Base-by-base conservation (phyloP, 768 basidiomycete genomes). In the Ephemerocybe angulata region DNA sequence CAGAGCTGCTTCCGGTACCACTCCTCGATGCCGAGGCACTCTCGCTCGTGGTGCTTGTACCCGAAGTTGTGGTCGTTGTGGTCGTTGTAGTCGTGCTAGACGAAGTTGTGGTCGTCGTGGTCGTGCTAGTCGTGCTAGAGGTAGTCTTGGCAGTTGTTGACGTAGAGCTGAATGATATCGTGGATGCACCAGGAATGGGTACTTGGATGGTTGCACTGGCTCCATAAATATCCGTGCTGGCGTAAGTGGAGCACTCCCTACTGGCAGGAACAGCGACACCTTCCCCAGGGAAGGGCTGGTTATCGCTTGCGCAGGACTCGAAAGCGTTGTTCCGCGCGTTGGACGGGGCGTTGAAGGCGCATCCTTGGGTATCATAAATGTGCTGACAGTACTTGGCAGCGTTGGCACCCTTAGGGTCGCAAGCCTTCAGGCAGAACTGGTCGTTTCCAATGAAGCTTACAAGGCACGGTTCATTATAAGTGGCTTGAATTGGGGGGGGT, bases 301-400 rank as follows among this genome's bases (percentile, higher is more conserved):
- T 55, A 19, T 49, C 54, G 12, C 35, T 40, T 11, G 47, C 54
- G 28, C 54, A 55, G 2, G 54, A 55, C 21, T 79, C 77, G 64
- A 84, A 88, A 0, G 69, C 68, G 25, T 76, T 77, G 33, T 80
- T 67, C 50, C 72, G 63, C 38, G 83, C 81, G n/a, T 69, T 63
- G 61, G 76, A 78, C 8, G 85, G 85, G 27, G 77, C 83, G 63
- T 86, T 87, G 71, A 80, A 85, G 3, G 50, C 57, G 51, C 82
- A 79, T 5, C 86, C 86, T 31, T 85, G 79, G 50, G 82, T 83
- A 62, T 86, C 84, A 52, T 74, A 83, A 56, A 80, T 77, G 72
- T 88, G 82, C 63, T 84, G 72, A 70, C 85, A 87, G 61, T 68
- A 75, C 28, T 67, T 67, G 10, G 65, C 67, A 0, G 76, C 72